Conservation (phyloP, 1,284 basidiomycete genomes). For the Tremellales sp. region DNA sequence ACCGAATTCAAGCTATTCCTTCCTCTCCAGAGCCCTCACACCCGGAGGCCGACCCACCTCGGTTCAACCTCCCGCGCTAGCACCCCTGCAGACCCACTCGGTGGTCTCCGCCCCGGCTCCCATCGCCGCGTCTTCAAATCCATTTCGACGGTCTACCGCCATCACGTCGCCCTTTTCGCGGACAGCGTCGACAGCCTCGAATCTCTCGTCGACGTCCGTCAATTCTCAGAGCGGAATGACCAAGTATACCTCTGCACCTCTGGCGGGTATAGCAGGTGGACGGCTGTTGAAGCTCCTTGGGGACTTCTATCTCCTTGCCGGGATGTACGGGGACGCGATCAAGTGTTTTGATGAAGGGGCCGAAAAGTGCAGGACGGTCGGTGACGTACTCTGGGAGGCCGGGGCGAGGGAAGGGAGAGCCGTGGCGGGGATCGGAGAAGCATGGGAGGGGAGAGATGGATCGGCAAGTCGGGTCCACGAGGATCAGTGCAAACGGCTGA, state of each 20-base stretch:
- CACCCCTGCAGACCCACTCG: constrained; percentile 26
- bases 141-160: constrained; percentile 36
- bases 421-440: constrained; percentile 70
- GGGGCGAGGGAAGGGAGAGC: constrained; percentile 77
- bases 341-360: constrained; percentile 83
- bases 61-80: constrained; percentile 34
- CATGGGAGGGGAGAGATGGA: constrained; percentile 72
- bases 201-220: constrained; percentile 8
- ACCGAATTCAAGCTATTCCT: too few species aligned
- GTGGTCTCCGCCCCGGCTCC: constrained; percentile 30
- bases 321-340: constrained; percentile 71
- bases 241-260: constrained; percentile 35
- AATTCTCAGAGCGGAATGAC: constrained; percentile 2
- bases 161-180: constrained; percentile 35
- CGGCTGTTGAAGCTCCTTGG: constrained; percentile 80
- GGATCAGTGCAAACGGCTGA: too few species aligned
- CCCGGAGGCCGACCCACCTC: constrained; percentile 42
- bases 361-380: constrained; percentile 62
- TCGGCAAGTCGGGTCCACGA: constrained; percentile 48
- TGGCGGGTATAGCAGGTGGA: constrained; percentile 40
- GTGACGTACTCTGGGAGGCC: constrained; percentile 82
- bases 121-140: constrained; percentile 31
- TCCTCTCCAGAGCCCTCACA: constrained; percentile 34
- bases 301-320: constrained; percentile 79
- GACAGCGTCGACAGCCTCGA: constrained; percentile 26